Percentiles rank a stretch among this genome's conserved stretches.
phyloP scores from a whole-genome alignment of 805 yeast genomes.

The Candida wancherniae region DNA sequence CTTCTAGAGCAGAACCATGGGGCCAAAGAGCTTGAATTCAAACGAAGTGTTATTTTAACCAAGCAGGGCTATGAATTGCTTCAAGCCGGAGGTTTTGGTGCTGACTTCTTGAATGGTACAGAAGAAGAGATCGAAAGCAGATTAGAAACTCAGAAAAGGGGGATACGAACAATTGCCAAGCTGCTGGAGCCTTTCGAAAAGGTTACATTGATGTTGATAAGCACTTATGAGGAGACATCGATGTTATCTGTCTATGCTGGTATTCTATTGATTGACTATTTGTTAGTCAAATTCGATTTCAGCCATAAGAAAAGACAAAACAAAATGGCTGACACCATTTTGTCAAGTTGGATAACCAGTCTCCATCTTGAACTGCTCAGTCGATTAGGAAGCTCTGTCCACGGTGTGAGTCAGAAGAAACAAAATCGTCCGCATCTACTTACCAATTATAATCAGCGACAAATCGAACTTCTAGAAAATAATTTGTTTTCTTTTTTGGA shows the following conservation, averaged over 20 bases:
- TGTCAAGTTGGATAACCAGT: constrained; percentile 68
- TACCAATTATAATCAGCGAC: too few relatives aligned
- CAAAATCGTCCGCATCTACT: too few relatives aligned
- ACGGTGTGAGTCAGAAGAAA: too few relatives aligned
- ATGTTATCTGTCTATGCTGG: constrained; percentile 14
- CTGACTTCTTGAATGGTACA: constrained; percentile 1
- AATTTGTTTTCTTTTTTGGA: constrained; percentile 42
- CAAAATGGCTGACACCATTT: constrained; percentile 35
- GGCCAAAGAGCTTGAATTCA: constrained; percentile 1
- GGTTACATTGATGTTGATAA: constrained; percentile 50
- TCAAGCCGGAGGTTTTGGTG: constrained; percentile 15
- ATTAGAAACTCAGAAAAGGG: constrained; percentile 17
- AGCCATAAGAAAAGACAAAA: constrained; percentile 23
- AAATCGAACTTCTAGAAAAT: too few relatives aligned
- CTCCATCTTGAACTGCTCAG: too few relatives aligned
- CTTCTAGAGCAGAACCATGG: constrained; percentile 4
- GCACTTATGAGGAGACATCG: constrained; percentile 6
- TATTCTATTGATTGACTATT: constrained; percentile 30
- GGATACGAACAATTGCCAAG: constrained; percentile 46
- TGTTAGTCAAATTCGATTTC: constrained; percentile 27
- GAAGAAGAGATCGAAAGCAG: constrained; percentile 3
- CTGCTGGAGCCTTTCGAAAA: constrained; percentile 67
- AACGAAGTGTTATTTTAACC: constrained; percentile 43
- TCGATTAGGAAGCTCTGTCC: too few relatives aligned
- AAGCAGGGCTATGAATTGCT: constrained; percentile 52